Base-by-base conservation (phyloP, 2,329 filamentous ascomycete species). In the Penicillium concentricum region DNA sequence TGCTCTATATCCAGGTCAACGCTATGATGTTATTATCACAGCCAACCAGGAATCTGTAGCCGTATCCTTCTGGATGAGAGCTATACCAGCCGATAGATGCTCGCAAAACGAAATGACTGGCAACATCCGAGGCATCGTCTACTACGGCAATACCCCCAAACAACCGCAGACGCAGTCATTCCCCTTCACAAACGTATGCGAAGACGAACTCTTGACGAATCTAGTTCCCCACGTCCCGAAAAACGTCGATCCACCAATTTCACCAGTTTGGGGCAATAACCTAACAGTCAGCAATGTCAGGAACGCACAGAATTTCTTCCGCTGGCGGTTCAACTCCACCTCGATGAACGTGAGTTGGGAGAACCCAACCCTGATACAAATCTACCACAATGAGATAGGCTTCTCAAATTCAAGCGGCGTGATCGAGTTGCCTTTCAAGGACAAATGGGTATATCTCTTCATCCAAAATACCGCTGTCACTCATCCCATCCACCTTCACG, bases 311-410 rank as follows among this genome's bases (percentile, higher is more conserved):
- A 55, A 49, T 3, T 41, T 58, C 38, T 58, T 60, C 47, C 54
- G 50, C 13, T 63, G 59, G 59, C 72, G 73, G 9, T 67, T 78
- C 59, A 87, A 88, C 59, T 84, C 84, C 59, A 73, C 53, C 22
- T 61, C 24, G 53, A 74, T 79, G 5, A 71, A 77, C 43, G 39
- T 57, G 1, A 49, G 57, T 26, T 62, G 59, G 61, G 50, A 48
- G 1, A 24, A 55, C 12, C 56, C 60, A 2, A 62, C 39, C 5
- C 45, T 62, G 8, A 39, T 42, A 1, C 50, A 55, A 38, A 13
- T 49, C 70, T 72, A 8, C 69, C 16, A 30, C 24, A n/a, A 39
- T 8, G 35, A 39, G 4, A 6, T 8, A 13, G 8, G n/a, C n/a
- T 30, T 41, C n/a, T 20, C 47, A 4, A 50, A 39, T 20, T 50